A percentile compares a stretch with the other conserved stretches of the same genome.
These are phyloP conservation scores for Wallacemonas rigidus DNA, from an alignment of 208 protist genomes.

Conservation along the genomic window DNA sequence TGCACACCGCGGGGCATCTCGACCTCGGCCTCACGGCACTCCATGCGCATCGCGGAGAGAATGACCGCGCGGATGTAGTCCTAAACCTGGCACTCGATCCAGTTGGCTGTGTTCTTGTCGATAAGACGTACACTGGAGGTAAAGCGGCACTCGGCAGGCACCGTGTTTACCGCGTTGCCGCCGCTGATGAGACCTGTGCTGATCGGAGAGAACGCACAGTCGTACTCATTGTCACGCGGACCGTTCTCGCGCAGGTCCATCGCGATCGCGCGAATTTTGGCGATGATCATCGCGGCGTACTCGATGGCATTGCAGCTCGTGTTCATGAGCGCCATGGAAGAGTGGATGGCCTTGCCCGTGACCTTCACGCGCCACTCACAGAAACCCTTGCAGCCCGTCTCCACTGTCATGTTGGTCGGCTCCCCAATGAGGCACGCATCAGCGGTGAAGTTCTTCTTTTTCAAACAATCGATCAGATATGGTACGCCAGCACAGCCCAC, in stretches of 20 bases:
- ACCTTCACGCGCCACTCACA: slow-evolving; percentile 28
- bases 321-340: slow-evolving; percentile 37
- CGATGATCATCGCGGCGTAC: slow-evolving; percentile 41
- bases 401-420: neutral
- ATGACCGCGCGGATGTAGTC: slow-evolving; percentile 30
- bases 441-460: slow-evolving; percentile 26
- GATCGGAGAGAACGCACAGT: slow-evolving; percentile 27
- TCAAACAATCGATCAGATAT: slow-evolving; percentile 31
- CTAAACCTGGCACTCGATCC: slow-evolving; percentile 29
- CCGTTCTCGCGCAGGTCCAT: slow-evolving; percentile 22
- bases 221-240: slow-evolving; percentile 22
- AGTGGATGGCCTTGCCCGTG: slow-evolving; percentile 47
- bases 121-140: slow-evolving; percentile 39
- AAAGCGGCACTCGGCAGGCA: slow-evolving; percentile 49
- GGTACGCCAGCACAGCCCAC: slow-evolving; percentile 36
- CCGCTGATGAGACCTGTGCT: slow-evolving; percentile 32
- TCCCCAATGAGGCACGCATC: slow-evolving; percentile 48
- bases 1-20: slow-evolving; percentile 4
- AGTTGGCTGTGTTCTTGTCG: slow-evolving; percentile 20
- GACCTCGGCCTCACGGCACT: slow-evolving; percentile 37
- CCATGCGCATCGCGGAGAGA: slow-evolving; percentile 36
- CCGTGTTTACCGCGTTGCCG: slow-evolving; percentile 47
- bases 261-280: slow-evolving; percentile 4
- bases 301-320: slow-evolving; percentile 43
- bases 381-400: slow-evolving; percentile 34